Conservation (phyloP, 108 stramenopile species). For the Craspedostauros australis region DNA sequence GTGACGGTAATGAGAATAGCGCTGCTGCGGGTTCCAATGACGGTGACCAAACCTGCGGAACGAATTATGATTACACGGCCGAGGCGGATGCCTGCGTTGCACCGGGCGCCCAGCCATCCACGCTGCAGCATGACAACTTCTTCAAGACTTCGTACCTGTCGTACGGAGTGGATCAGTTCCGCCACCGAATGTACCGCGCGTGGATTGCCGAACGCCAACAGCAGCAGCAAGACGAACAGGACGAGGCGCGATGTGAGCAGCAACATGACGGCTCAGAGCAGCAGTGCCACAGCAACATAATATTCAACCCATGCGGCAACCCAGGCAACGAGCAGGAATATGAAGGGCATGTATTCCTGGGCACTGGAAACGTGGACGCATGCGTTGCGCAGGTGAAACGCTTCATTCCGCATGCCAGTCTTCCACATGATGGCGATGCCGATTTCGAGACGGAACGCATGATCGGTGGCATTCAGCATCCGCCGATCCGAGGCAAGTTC, state of each 20-base stretch:
- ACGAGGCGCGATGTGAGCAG: neutral
- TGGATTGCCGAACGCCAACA: slow-evolving; percentile 49
- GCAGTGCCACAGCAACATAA: slow-evolving; percentile 27
- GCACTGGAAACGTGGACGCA: slow-evolving; percentile 64
- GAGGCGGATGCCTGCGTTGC: slow-evolving; percentile 2
- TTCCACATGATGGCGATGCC: slow-evolving; percentile 40
- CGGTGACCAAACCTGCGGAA: neutral
- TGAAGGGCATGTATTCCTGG: slow-evolving; percentile 45
- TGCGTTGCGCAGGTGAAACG: slow-evolving; percentile 72
- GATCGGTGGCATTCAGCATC: slow-evolving; percentile 82
- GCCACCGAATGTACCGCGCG: slow-evolving; percentile 73
- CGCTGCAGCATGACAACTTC: slow-evolving; percentile 72
- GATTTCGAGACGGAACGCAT: slow-evolving; percentile 32
- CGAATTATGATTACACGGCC: neutral
- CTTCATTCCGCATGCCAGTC: slow-evolving; percentile 68
- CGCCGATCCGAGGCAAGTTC: slow-evolving; percentile 78
- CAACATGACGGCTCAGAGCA: too few species aligned
- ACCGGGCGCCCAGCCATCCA: slow-evolving; percentile 1
- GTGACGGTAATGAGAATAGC: neutral
- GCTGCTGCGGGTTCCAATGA: neutral
- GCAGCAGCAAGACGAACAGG: neutral
- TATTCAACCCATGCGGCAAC: slow-evolving; percentile 75
- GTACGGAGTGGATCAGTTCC: slow-evolving; percentile 86
- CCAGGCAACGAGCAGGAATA: slow-evolving; percentile 58
- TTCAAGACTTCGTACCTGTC: slow-evolving; percentile 78